phyloP scores from a whole-genome alignment of 768 basidiomycete genomes.

The Russula griseocarnosa region DNA sequence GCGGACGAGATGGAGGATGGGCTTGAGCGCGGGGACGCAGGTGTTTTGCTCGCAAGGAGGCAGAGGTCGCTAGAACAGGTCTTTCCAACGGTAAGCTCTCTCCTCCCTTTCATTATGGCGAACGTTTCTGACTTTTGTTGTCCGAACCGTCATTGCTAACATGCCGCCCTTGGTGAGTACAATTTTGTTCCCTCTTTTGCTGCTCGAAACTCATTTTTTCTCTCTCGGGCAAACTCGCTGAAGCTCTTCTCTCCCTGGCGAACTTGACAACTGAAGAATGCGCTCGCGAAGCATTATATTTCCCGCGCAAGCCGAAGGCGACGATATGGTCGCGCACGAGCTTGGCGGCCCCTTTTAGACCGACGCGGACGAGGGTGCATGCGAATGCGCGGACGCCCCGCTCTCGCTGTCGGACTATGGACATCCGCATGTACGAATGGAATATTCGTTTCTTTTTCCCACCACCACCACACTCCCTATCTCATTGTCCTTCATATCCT shows the following conservation, averaged over 20 bases:
- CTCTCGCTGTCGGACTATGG: neutral
- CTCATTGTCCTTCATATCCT: neutral
- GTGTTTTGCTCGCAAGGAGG: slow-evolving; percentile 45
- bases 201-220: neutral
- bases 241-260: slow-evolving; percentile 56
- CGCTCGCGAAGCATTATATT: slow-evolving; percentile 50
- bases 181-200: neutral
- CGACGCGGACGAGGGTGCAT: neutral
- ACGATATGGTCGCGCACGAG: slow-evolving; percentile 37
- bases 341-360: slow-evolving; percentile 18
- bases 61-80: slow-evolving; percentile 52
- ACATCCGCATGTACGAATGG: slow-evolving; percentile 28
- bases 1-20: slow-evolving; percentile 54
- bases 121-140: neutral
- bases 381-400: neutral
- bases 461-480: neutral
- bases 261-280: slow-evolving; percentile 50
- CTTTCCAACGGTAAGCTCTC: slow-evolving; percentile 41
- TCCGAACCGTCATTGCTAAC: slow-evolving; percentile 21
- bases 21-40: slow-evolving; percentile 43
- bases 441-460: neutral
- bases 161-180: slow-evolving; percentile 28
- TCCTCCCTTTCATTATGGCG: neutral
- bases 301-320: slow-evolving; percentile 48
- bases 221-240: slow-evolving; percentile 42